These are phyloP conservation scores for Mucor sp. DNA, from an alignment of 371 early-diverging fungal species.

Conservation along the genomic window DNA sequence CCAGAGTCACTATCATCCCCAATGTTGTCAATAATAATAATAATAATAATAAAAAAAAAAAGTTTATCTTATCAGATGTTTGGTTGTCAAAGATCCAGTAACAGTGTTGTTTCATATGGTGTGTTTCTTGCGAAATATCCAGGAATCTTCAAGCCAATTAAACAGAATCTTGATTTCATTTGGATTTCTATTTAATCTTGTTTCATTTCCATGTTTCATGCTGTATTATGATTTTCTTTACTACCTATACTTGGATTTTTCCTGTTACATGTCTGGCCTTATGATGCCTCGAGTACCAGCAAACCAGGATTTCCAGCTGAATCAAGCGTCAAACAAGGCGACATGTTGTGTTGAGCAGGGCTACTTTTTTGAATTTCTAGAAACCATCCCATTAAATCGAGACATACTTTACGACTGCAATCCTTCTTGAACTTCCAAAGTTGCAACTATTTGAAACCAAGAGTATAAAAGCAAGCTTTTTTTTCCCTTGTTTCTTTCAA, in stretches of 20 bases:
- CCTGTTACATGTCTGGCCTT: no score
- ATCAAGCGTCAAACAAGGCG: background rate
- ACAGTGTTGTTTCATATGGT: background rate
- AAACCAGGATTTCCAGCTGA: background rate
- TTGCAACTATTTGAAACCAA: background rate
- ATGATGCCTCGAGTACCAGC: background rate
- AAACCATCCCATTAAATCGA: background rate
- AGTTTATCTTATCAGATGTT: background rate
- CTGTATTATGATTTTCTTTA: no score
- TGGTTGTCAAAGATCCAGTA: background rate
- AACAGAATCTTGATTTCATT: no score
- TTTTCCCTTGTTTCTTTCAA: background rate
- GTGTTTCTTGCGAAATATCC: no score
- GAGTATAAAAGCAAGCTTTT: background rate
- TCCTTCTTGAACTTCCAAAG: background rate
- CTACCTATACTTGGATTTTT: no score
- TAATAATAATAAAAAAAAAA: background rate
- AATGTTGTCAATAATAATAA: background rate
- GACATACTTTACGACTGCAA: background rate
- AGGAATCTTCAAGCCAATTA: no score
- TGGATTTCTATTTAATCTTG: background rate
- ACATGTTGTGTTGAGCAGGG: background rate
- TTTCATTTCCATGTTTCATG: background rate
- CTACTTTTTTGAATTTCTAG: background rate
- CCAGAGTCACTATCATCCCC: background rate